These are phyloP conservation scores for Debaryomyces castellii DNA, from an alignment of 805 yeast species.

Conservation along the genomic window DNA sequence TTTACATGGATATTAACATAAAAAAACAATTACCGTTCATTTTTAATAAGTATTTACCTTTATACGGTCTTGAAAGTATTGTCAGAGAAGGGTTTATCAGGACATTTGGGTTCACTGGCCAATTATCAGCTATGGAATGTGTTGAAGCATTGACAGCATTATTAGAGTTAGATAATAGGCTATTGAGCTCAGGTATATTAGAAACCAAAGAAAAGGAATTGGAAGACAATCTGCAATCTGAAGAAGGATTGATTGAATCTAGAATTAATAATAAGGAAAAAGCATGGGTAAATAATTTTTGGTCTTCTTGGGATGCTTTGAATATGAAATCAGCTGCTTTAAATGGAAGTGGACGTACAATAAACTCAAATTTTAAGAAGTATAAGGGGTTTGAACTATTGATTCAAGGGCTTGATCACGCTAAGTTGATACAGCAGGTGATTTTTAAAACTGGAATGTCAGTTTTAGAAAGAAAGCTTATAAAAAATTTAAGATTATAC, in stretches of 20 bases:
- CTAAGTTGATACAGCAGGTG: conserved; percentile 79
- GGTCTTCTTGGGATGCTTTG: conserved; percentile 60
- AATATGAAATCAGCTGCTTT: conserved; percentile 26
- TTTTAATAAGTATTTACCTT: conserved; percentile 66
- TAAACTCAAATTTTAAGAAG: conserved; percentile 20
- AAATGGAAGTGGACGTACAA: conserved; percentile 9
- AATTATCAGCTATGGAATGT: conserved; percentile 87
- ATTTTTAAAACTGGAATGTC: conserved; percentile 87
- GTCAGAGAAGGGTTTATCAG: conserved; percentile 84
- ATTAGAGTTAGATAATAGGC: conserved; percentile 59
- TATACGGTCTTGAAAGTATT: conserved; percentile 80
- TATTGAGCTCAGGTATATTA: conserved; percentile 17
- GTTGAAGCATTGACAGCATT: conserved; percentile 87
- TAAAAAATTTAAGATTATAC: conserved; percentile 77
- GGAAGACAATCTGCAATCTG: conserved; percentile 11
- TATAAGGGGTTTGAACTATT: conserved; percentile 52
- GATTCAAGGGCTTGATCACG: conserved; percentile 72
- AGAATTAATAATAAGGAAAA: conserved; percentile 48
- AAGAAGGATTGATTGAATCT: conserved; percentile 22
- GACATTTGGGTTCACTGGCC: conserved; percentile 84
- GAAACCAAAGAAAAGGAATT: conserved; percentile 21
- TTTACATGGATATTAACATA: conserved; percentile 77
- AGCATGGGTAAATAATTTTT: conserved; percentile 71
- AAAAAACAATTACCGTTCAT: conserved; percentile 71
- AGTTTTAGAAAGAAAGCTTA: conserved; percentile 76